Evolutionary conservation across 805 yeast genomes (phyloP).

Genomic region (Ogataea populi-albae): DNA sequence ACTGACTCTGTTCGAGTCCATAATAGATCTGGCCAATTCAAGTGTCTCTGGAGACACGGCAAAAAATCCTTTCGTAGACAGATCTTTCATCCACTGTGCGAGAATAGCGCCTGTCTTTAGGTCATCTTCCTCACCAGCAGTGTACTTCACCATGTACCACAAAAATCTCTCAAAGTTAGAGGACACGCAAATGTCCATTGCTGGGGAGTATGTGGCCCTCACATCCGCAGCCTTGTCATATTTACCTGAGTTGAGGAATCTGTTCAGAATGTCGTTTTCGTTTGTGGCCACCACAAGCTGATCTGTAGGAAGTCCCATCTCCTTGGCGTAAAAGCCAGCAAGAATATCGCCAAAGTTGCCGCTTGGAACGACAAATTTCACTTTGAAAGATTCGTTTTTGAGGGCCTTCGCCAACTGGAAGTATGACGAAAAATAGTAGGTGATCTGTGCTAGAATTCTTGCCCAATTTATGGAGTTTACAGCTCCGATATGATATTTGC

Average conservation of each 20-base stretch:
- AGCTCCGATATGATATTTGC: conserved; percentile 91
- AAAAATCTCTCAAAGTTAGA: conserved; percentile 94
- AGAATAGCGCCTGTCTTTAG: conserved; percentile 71
- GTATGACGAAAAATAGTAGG: conserved; percentile 92
- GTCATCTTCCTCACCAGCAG: conserved; percentile 55
- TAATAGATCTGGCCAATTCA: conserved; percentile 61
- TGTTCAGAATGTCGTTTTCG: conserved; percentile 89
- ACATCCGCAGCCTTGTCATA: conserved; percentile 75
- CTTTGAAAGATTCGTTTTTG: conserved; percentile 38
- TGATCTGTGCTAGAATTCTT: conserved; percentile 94
- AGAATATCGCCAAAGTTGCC: conserved; percentile 98
- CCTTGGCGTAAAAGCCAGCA: conserved; percentile 92
- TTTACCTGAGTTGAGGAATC: conserved; percentile 83
- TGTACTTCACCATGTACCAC: conserved; percentile 87
- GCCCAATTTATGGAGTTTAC: conserved; percentile 99
- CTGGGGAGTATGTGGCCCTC: conserved; percentile 90
- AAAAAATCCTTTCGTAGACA: conserved; percentile 76
- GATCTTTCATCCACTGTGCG: conserved; percentile 71
- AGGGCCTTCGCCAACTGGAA: conserved; percentile 57
- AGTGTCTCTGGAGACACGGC: conserved; percentile 63
- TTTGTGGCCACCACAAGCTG: conserved; percentile 91
- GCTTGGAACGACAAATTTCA: conserved; percentile 90
- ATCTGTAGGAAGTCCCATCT: conserved; percentile 92
- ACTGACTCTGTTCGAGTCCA: conserved; percentile 76
- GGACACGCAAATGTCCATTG: conserved; percentile 96